Evolutionary conservation across 2,329 filamentous ascomycete species (phyloP), one percentile per base, ranked within the genome.

Genomic region (Ambrosiella beaveri): DNA sequence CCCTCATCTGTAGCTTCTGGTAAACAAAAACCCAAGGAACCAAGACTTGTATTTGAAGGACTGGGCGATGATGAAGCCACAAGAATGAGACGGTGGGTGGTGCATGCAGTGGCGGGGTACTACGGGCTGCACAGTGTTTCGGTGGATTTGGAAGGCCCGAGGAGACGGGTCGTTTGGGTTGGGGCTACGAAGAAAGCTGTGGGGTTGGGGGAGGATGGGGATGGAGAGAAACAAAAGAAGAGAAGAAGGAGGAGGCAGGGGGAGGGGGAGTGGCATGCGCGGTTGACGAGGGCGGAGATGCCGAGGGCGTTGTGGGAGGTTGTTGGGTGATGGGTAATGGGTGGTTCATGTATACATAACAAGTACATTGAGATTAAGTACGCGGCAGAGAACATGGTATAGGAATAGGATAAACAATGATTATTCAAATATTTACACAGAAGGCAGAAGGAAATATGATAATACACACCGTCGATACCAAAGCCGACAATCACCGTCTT

Each of bases 61-160:
- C 73, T 84, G 39, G 85, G 82, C 13, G 82, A 85, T 59, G 88
- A 90, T 65, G 81, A 83, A 61, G 79, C 81, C 7, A 86, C 86
- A 54, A 80, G 84, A 3, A 96, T 95, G 73, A 89, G 87, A 84
- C 86, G 91, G 62, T 97, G 90, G 86, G 79, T 97, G 57, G 88
- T 94, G 1, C 90, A 97, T 70, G 86, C 87, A 59, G 90, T 97
- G 62, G 91, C 88, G 8, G 81, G 85, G 45, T 97, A 97, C 69
- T 97, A 97, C 67, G 90, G 89, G 50, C 77, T 96, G 59, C 79
- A 82, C 61, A 95, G 90, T 17, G 88, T 83, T 73, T 90, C 86
- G 3, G 80, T 91, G 61, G 85, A 85, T 0, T 77, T 84, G 1
- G 82, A 82, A 38, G 75, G 81, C 63, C 84, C 88, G 2, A 78